Evolutionary conservation across 352 stramenopile genomes (phyloP).

Genomic region (Phytophthora pseudosyringae): DNA sequence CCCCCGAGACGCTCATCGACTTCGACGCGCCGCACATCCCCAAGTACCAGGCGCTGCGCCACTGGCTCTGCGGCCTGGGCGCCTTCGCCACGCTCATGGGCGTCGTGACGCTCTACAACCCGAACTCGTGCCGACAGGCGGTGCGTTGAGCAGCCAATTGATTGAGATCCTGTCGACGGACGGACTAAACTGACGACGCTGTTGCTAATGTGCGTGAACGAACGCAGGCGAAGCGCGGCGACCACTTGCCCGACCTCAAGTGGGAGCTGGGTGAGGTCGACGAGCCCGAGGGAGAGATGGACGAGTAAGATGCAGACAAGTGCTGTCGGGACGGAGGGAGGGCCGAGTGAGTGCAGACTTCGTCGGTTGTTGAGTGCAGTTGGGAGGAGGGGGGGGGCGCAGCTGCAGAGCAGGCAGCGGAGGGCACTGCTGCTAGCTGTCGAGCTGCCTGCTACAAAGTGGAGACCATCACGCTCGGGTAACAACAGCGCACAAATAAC

Average conservation of each 20-base stretch:
- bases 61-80: slow-evolving; percentile 65
- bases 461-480: slow-evolving; percentile 27
- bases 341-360: slow-evolving; percentile 8
- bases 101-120: slow-evolving; percentile 83
- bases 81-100: slow-evolving; percentile 76
- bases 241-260: slow-evolving; percentile 79
- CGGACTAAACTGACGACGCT: neutral
- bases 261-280: slow-evolving; percentile 82
- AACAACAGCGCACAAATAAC: slow-evolving; percentile 39
- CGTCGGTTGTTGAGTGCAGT: slow-evolving; percentile 7
- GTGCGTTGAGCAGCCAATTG: slow-evolving; percentile 40
- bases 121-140: slow-evolving; percentile 81
- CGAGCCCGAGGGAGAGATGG: slow-evolving; percentile 84
- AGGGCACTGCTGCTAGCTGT: slow-evolving; percentile 7
- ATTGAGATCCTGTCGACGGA: neutral
- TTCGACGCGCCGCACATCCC: slow-evolving; percentile 89
- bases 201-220: too few species aligned
- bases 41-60: slow-evolving; percentile 75
- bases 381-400: too few species aligned
- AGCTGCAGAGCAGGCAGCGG: slow-evolving; percentile 4
- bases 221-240: slow-evolving; percentile 68
- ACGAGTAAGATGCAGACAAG: slow-evolving; percentile 58
- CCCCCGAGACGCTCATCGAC: slow-evolving; percentile 88
- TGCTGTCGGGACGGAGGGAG: slow-evolving; percentile 1
- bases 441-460: slow-evolving; percentile 14